Percentiles rank a stretch among this genome's conserved stretches.
These are phyloP conservation scores for Penicillium sp. DNA, from an alignment of 2,329 filamentous ascomycete species.

Conservation along the genomic window DNA sequence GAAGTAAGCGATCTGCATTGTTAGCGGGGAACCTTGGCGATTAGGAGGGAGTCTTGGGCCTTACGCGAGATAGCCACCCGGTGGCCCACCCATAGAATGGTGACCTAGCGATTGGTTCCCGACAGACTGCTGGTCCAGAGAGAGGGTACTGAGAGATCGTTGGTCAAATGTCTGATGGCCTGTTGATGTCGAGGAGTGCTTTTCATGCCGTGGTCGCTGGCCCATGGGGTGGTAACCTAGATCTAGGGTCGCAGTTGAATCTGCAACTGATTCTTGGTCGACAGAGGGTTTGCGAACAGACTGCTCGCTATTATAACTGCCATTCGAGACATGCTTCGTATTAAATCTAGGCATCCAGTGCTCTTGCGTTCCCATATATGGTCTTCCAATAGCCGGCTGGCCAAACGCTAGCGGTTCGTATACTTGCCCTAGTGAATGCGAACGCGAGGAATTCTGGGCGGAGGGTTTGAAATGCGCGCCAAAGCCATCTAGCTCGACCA, in stretches of 20 bases:
- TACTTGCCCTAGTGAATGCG: background rate
- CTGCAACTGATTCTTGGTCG: background rate
- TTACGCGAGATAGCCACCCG: background rate
- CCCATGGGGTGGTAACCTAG: background rate
- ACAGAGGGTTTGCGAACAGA: background rate
- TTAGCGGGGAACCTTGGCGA: constrained; percentile 3
- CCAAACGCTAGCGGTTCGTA: background rate
- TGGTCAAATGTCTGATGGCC: background rate
- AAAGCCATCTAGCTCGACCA: constrained; percentile 10
- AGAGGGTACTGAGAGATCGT: background rate
- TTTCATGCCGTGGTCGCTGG: background rate
- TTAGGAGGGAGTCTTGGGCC: background rate
- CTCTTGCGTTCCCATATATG: background rate
- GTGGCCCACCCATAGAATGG: background rate
- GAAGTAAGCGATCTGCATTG: constrained; percentile 9
- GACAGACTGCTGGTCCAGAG: background rate
- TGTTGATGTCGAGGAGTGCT: background rate
- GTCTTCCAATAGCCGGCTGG: constrained; percentile 5
- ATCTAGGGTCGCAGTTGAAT: background rate
- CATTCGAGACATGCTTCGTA: background rate
- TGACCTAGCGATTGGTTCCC: constrained; percentile 2
- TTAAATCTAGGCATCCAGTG: background rate
- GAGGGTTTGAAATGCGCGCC: background rate
- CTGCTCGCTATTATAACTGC: background rate
- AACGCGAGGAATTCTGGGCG: background rate